Evolutionary conservation across 805 yeast genomes (phyloP), one percentile per base, ranked within the genome.

Genomic region (Pichia heedii): DNA sequence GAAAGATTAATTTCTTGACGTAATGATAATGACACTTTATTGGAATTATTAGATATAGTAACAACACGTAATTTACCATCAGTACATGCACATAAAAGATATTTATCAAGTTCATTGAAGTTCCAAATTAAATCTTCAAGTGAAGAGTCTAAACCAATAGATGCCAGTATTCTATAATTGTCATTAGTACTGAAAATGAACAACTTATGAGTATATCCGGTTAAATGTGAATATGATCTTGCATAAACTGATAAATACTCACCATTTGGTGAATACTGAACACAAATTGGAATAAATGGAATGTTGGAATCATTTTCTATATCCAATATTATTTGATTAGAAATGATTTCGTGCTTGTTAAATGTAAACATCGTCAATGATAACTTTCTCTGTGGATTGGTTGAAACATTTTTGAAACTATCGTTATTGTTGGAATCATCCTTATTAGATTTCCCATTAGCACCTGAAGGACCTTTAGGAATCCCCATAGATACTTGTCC

Each of bases 251-350:
- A 43, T 21, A 49, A 26, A 22, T 36, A 39, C 10, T 40, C 36
- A n/a, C 50, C 50, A 34, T 42, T 36, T 24, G 34, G 22, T 30
- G 52, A 49, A 24, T 44, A 46, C 21, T 43, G 44, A 20, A 46
- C 36, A 36, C 40, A 33, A 30, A 37, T 40, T 22, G 52, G 52
- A 7, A 24, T 18, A 13, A 37, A 8, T 3, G 9, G 19, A n/a
- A 4, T 3, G 16, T 19, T n/a, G n/a, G 34, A 32, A n/a, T 29
- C 32, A 15, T 29, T 29, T 10, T 13, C 2, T 13, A 29, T 3
- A 15, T 42, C 45, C 5, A 42, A 20, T 18, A 35, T 38, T 13
- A 29, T n/a, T 13, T 12, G 32, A 3, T 12, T 29, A 13, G 32
- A 12, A 29, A 8, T 29, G 9, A 29, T 29, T 29, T 5, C 32